Evolutionary conservation across 345 rosid genomes (phyloP).

Genomic region (Citrus inodora): DNA sequence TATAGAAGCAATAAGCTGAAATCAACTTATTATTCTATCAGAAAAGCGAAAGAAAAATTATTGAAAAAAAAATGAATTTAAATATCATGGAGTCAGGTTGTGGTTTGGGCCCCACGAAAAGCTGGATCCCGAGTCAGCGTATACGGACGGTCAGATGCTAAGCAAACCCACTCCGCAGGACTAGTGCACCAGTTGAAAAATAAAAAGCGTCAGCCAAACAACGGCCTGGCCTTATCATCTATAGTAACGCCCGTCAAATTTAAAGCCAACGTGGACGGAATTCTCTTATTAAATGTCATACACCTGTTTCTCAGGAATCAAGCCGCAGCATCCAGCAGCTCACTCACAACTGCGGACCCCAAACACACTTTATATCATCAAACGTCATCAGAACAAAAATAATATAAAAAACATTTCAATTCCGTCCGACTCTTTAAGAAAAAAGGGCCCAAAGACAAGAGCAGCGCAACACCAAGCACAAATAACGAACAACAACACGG

Average conservation of each 20-base stretch:
- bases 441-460: no score
- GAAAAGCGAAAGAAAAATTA: no score
- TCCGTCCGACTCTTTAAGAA: slow-evolving; percentile 19
- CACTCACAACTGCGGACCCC: slow-evolving; percentile 24
- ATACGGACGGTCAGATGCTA: not conserved
- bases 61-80: no score
- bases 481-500: not conserved
- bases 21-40: no score
- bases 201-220: not conserved
- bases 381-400: not conserved
- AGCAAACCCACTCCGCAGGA: not conserved
- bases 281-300: not conserved
- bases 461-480: not conserved
- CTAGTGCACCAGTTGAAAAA: not conserved
- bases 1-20: no score
- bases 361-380: slow-evolving; percentile 16
- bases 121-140: not conserved
- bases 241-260: not conserved
- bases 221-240: not conserved
- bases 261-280: slow-evolving; percentile 6
- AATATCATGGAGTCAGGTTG: no score
- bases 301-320: not conserved
- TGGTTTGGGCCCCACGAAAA: no score
- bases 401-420: slow-evolving; percentile 20
- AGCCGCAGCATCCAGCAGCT: not conserved